phyloP scores from a whole-genome alignment of 2,329 filamentous ascomycete genomes.

The Fusarium nelsonii region DNA sequence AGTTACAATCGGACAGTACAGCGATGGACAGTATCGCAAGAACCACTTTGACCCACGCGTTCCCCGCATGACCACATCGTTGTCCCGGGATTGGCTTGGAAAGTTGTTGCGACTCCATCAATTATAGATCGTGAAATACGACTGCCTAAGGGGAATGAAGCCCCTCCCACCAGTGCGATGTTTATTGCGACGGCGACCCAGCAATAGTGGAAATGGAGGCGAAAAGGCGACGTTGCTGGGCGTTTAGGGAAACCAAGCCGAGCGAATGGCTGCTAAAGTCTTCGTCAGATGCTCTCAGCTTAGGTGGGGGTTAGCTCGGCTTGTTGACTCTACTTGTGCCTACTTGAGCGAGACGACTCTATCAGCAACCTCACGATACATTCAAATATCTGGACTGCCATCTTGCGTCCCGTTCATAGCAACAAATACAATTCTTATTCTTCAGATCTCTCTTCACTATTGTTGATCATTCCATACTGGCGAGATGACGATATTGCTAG shows the following conservation, averaged over 20 bases:
- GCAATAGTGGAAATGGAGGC: conserved; percentile 28
- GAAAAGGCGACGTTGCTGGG: conserved; percentile 17
- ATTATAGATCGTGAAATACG: conserved; percentile 14
- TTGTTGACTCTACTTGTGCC: conserved; percentile 1
- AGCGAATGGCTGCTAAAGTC: conserved; percentile 26
- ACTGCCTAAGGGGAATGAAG: conserved; percentile 18
- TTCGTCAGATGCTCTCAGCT: conserved; percentile 17
- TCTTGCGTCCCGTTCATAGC: neutral
- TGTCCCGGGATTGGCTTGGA: conserved; percentile 30
- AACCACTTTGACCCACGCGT: conserved; percentile 29
- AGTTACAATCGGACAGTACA: neutral
- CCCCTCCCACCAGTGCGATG: neutral
- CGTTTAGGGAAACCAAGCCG: conserved; percentile 33
- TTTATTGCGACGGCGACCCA: conserved; percentile 32
- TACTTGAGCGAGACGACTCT: conserved; percentile 2
- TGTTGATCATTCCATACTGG: neutral
- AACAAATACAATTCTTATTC: neutral
- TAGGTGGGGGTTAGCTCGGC: conserved; percentile 22
- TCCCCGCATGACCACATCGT: conserved; percentile 34
- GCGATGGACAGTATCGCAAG: conserved; percentile 1
- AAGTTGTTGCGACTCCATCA: conserved; percentile 3
- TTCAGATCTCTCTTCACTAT: no score
- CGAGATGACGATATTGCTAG: conserved; percentile 47
- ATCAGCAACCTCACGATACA: conserved; percentile 1
- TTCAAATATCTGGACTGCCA: conserved; percentile 9